Conservation (phyloP, 2,329 filamentous ascomycete genomes). For the Venturia nashicola region DNA sequence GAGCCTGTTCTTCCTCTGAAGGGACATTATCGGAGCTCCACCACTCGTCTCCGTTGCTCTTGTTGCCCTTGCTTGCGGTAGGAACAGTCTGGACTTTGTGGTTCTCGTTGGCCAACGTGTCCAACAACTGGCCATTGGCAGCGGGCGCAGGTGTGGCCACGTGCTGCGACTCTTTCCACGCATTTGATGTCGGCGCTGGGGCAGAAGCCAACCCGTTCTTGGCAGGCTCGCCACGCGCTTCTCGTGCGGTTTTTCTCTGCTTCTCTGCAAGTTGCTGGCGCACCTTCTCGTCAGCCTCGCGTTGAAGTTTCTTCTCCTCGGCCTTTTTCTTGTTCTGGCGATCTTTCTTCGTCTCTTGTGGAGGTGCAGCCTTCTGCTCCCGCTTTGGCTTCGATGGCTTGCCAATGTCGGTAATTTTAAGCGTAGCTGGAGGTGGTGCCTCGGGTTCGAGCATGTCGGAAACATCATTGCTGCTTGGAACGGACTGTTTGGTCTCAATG, state of each 20-base stretch:
- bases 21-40: conserved; percentile 36
- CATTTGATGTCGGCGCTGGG: conserved; percentile 36
- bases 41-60: conserved; percentile 19
- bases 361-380: conserved; percentile 38
- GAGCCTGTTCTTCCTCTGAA: conserved; percentile 50
- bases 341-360: conserved; percentile 83
- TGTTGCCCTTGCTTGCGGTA: conserved; percentile 25
- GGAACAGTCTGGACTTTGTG: conserved; percentile 12
- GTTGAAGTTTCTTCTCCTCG: conserved; percentile 62
- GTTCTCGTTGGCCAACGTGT: conserved; percentile 37
- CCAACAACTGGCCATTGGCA: conserved; percentile 26
- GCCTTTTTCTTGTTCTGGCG: conserved; percentile 84
- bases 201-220: conserved; percentile 57
- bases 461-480: conserved; percentile 55
- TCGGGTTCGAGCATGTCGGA: conserved; percentile 83
- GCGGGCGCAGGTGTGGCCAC: conserved; percentile 13
- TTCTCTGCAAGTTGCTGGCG: conserved; percentile 67
- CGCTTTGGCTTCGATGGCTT: conserved; percentile 47
- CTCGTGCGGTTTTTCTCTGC: conserved; percentile 69
- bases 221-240: conserved; percentile 69
- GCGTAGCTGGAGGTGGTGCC: conserved; percentile 54
- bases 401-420: conserved; percentile 62
- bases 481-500: conserved; percentile 20
- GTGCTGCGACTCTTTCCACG: conserved; percentile 35
- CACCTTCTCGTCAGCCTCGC: conserved; percentile 67